Conservation (phyloP, 2,329 filamentous ascomycete species). For the Colletotrichum australisinense region DNA sequence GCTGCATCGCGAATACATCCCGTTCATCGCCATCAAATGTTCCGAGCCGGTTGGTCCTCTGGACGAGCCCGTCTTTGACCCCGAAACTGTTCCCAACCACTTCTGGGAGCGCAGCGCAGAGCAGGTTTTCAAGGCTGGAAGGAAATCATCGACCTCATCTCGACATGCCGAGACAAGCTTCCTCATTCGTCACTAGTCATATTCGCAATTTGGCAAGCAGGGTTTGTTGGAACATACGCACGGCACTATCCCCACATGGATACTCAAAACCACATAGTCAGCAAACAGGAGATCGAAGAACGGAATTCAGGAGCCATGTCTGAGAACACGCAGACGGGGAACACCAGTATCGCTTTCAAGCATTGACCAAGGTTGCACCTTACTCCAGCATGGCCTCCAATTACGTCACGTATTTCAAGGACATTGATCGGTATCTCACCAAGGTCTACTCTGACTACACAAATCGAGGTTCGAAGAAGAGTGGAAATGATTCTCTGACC, state of each 20-base stretch:
- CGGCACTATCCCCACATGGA: conserved; percentile 78
- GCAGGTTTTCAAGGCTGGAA: conserved; percentile 71
- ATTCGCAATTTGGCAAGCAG: conserved; percentile 75
- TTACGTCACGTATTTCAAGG: conserved; percentile 64
- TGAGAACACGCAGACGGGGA: conserved; percentile 50
- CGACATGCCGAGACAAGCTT: conserved; percentile 70
- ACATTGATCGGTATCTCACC: conserved; percentile 65
- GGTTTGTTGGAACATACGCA: conserved; percentile 74
- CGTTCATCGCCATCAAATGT: conserved; percentile 72
- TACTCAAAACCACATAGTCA: conserved; percentile 62
- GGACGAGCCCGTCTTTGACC: conserved; percentile 66
- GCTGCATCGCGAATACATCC: conserved; percentile 76
- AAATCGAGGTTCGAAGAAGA: conserved; percentile 40
- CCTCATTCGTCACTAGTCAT: conserved; percentile 76
- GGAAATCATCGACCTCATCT: conserved; percentile 73
- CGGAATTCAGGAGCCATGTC: conserved; percentile 37
- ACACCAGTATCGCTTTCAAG: conserved; percentile 61
- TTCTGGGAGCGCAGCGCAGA: conserved; percentile 75
- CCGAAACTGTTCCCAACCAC: conserved; percentile 57
- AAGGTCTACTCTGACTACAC: conserved; percentile 52
- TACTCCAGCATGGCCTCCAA: conserved; percentile 67
- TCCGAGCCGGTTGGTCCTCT: conserved; percentile 63
- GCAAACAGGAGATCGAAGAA: conserved; percentile 47
- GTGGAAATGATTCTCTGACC: conserved; percentile 47
- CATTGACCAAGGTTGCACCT: conserved; percentile 62